Conservation (phyloP, 2,329 filamentous ascomycete species). For the Ascochyta lentis region DNA sequence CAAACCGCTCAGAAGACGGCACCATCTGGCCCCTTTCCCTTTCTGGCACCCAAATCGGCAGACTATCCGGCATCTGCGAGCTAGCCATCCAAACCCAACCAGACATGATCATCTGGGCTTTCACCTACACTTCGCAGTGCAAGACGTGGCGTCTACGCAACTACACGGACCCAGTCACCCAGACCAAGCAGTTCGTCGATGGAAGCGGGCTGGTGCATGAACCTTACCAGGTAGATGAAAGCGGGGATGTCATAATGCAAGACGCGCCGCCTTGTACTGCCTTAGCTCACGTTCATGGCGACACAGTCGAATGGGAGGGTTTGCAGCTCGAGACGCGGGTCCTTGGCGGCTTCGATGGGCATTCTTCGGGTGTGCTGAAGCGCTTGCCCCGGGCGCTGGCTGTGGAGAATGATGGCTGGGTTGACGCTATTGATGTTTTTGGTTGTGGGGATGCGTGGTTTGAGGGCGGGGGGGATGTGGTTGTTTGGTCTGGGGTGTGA, state of each 20-base stretch:
- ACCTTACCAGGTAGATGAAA: slow-evolving; percentile 9
- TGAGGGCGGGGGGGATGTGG: slow-evolving; percentile 38
- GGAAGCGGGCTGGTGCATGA: slow-evolving; percentile 37
- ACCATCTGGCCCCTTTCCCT: slow-evolving; percentile 58
- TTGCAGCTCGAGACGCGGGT: slow-evolving; percentile 2
- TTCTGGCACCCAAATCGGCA: slow-evolving; percentile 58
- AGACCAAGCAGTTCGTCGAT: slow-evolving; percentile 26
- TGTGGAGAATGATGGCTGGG: slow-evolving; percentile 38
- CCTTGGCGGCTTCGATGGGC: slow-evolving; percentile 31
- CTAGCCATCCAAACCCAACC: slow-evolving; percentile 56
- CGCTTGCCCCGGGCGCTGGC: slow-evolving; percentile 31
- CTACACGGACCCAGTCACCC: slow-evolving; percentile 11
- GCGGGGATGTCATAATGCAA: slow-evolving; percentile 23
- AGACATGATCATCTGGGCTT: slow-evolving; percentile 61
- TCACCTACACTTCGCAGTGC: slow-evolving; percentile 54
- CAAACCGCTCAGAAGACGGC: slow-evolving; percentile 11
- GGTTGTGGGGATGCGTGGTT: slow-evolving; percentile 39
- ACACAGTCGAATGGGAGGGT: slow-evolving; percentile 3
- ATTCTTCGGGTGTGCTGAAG: slow-evolving; percentile 22
- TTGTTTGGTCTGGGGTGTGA: slow-evolving; percentile 20
- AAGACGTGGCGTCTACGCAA: slow-evolving; percentile 56
- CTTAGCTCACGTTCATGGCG: not conserved
- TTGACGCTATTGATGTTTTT: slow-evolving; percentile 36
- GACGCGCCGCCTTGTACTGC: not conserved
- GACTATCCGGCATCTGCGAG: slow-evolving; percentile 56